Evolutionary conservation across 1,139 yeast species (phyloP), one percentile per base, ranked within the genome.

Genomic region (Suhomyces guaymorum): DNA sequence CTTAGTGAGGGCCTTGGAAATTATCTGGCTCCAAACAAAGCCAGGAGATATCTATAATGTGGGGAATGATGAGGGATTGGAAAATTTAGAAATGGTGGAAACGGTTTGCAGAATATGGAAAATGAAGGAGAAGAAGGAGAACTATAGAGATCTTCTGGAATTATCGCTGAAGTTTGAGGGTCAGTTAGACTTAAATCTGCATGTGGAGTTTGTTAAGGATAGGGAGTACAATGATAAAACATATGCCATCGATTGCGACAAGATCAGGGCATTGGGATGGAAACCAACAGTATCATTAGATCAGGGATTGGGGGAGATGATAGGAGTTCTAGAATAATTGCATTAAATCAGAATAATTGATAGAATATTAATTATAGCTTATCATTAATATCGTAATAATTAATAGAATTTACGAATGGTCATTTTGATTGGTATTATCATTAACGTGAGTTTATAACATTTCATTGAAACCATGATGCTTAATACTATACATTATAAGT

Each of bases 171-270:
- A n/a, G n/a, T n/a, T n/a, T n/a, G n/a, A 38, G 3, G 24, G 22
- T 17, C 21, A 37, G 24, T 8, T 26, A 39, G 19, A 37, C 55
- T 27, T 33, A 40, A 4, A 14, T 38, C 39, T 54, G 9, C 51
- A 55, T 30, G 54, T 70, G 5, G 54, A 52, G 15, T 62, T 54
- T 46, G 63, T 68, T 3, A 46, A 52, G 18, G 82, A 78, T 46
- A 54, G 84, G 28, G 70, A 68, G 5, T 77, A 72, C 45, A 78
- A 78, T 43, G 83, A 78, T 46, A 29, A 52, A 4, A 52, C 73
- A 18, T 78, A 78, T 43, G 61, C 70, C 3, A 65, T 75, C 10
- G 66, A 68, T 31, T 61, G 57, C 24, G 39, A 49, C 3, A 68
- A 66, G 39, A 52, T 76, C 16, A 38, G 42, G 19, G 27, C 34